Evolutionary conservation across 306 rosid species (phyloP), one percentile per base, ranked within the genome.

Genomic region (Dalbergia cultrata): DNA sequence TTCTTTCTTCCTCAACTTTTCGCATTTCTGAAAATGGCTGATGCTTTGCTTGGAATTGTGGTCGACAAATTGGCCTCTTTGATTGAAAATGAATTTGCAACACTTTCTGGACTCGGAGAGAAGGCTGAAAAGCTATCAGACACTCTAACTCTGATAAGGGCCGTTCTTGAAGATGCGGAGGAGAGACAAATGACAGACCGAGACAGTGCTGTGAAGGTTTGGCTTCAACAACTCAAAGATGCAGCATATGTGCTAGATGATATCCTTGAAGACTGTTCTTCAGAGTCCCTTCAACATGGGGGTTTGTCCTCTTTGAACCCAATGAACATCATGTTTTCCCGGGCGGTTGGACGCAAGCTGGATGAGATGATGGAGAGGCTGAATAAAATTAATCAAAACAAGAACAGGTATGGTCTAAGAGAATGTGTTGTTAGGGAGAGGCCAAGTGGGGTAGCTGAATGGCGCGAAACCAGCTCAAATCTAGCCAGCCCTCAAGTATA

Each of bases 391-490:
- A 43, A 14, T 21, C 22, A 73, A 12, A 9, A 5, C 0, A 57
- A 41, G 67, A 58, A 39, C 10, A 13, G 19, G 9, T 58, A 58
- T 5, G 4, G 8, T 57, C 69, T 63, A 63, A 35, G 45, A 2
- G 47, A 63, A 0, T 0, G 50, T 13, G 21, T 18, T 7, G 7
- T 5, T 37, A 3, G 21, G 41, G 74, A 13, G 34, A 45, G 41
- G 59, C 74, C 18, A 69, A 26, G 2, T 47, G 74, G 22, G 22
- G 74, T 68, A n/a, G 74, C 43, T 22, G 74, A 69, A 11, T 44
- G 73, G 74, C 58, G 59, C 0, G 17, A 44, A 22, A 47, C 74
- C 59, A 13, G 14, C 41, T 5, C 39, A 21, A 22, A 1, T 0
- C 7, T 22, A 6, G 13, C n/a, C 1, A 4, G 8, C 6, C 41